Conservation (phyloP, 345 rosid genomes). For the Salix caprea region DNA sequence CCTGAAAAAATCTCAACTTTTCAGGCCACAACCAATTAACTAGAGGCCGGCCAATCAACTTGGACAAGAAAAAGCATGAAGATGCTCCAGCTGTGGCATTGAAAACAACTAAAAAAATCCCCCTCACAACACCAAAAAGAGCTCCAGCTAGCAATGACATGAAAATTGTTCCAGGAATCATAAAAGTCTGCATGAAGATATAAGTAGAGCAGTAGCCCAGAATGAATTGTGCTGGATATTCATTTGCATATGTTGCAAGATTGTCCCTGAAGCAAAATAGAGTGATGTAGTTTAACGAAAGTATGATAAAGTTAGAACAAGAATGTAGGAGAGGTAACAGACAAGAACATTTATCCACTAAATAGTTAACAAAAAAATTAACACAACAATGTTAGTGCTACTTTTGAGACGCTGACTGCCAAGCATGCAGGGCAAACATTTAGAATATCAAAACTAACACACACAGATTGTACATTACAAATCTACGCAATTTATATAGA, state of each 20-base stretch:
- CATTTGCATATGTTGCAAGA: conserved; percentile 68
- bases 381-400: background rate
- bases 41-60: conserved; percentile 87
- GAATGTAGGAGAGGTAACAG: background rate
- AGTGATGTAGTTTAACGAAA: conserved; percentile 10
- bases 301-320: background rate
- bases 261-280: conserved; percentile 54
- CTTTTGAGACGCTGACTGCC: background rate
- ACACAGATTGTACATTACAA: background rate
- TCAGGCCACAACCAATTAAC: conserved; percentile 97
- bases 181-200: conserved; percentile 98
- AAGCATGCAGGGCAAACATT: background rate
- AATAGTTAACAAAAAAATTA: background rate
- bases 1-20: conserved; percentile 85
- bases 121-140: conserved; percentile 84
- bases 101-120: conserved; percentile 80
- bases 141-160: conserved; percentile 99
- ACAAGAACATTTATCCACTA: background rate
- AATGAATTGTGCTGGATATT: conserved; percentile 75
- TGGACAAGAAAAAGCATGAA: conserved; percentile 85
- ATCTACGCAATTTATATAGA: background rate
- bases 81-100: conserved; percentile 96
- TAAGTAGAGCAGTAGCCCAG: conserved; percentile 93
- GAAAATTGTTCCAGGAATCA: conserved; percentile 99
- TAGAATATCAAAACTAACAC: background rate